Base-by-base conservation (phyloP, 441 rosid genomes). In the Populus tomentosa region DNA sequence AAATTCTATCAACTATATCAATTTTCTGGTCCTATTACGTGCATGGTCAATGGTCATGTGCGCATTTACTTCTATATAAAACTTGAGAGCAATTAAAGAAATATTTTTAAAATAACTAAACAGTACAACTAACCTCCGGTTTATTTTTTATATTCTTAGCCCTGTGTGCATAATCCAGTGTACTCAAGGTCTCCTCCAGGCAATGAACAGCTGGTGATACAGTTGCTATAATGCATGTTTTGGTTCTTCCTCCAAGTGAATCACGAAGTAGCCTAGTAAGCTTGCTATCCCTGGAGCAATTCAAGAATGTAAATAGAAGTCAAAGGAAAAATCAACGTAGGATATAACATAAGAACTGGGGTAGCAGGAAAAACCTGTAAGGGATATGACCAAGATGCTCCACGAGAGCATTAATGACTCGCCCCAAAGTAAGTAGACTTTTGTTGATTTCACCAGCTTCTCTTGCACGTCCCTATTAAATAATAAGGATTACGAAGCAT, bases 191-290 rank as follows among this genome's bases (percentile, higher is more conserved):
- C 88, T 95, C 99, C 78, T 95, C 98, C 26, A 94, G 73, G 83
- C 99, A 95, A 82, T 95, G 99, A 79, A 95, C 99, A 75, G 98
- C 99, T 6, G 98, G 99, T 67, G 99, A 95, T 82, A 95, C 98
- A 73, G 98, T 95, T 62, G 99, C 98, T 78, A 95, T 95, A 76
- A 95, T 91, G 84, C 99, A 95, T 23, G 99, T 95, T 86, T 95
- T 95, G 8, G 98, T 95, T 87, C 98, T 89, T 87, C 99, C 99
- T 16, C 99, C 98, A 32, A 95, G 97, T 66, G 99, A 95, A 87
- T 95, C 98, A 81, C 98, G 97, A 75, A 95, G 93, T 78, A 95
- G 86, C 76, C 99, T 90, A 24, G 99, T 95, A 71, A 95, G 97
- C 85, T 95, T 95, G 86, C 99, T 95, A 83, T 95, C 99, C 91